These are phyloP conservation scores for Coemansia sp. DNA, from an alignment of 371 early-diverging fungal genomes.

Conservation along the genomic window DNA sequence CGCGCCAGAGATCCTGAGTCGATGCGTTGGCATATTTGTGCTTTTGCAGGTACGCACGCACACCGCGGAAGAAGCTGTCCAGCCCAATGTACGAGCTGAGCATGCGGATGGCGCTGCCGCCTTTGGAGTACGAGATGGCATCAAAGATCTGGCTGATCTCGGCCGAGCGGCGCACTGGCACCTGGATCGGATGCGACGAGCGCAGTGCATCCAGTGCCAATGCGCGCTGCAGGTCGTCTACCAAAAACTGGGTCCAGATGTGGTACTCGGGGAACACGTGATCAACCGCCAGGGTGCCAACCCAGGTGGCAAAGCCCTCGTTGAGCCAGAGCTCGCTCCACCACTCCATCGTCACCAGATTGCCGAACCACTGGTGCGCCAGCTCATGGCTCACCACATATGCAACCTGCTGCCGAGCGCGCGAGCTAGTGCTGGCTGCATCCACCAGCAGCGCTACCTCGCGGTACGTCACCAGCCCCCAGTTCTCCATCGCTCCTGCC, in stretches of 20 bases:
- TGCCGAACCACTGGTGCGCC: constrained; percentile 98
- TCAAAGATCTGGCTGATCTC: constrained; percentile 86
- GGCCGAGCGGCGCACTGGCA: constrained; percentile 73
- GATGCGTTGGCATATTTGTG: constrained; percentile 81
- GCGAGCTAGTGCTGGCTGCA: constrained; percentile 59
- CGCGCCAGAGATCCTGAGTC: constrained; percentile 86
- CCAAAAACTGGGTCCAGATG: constrained; percentile 74
- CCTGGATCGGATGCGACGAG: constrained; percentile 88
- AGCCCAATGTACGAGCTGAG: constrained; percentile 74
- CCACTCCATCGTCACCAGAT: constrained; percentile 90
- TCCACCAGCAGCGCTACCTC: constrained; percentile 66
- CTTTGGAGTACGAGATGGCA: constrained; percentile 84
- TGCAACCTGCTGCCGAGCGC: constrained; percentile 71
- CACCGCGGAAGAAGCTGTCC: constrained; percentile 69
- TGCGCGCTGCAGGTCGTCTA: constrained; percentile 67
- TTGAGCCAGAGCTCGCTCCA: constrained; percentile 96
- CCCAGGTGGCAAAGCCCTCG: constrained; percentile 97
- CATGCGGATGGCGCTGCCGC: constrained; percentile 93
- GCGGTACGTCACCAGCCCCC: constrained; percentile 93
- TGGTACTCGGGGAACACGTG: constrained; percentile 76
- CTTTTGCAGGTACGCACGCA: constrained; percentile 74
- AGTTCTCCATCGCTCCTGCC: constrained; percentile 92
- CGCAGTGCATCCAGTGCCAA: constrained; percentile 75
- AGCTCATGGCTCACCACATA: constrained; percentile 91
- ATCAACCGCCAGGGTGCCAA: constrained; percentile 78